Evolutionary conservation across 805 yeast genomes (phyloP).

Genomic region (Candida mattraensis): DNA sequence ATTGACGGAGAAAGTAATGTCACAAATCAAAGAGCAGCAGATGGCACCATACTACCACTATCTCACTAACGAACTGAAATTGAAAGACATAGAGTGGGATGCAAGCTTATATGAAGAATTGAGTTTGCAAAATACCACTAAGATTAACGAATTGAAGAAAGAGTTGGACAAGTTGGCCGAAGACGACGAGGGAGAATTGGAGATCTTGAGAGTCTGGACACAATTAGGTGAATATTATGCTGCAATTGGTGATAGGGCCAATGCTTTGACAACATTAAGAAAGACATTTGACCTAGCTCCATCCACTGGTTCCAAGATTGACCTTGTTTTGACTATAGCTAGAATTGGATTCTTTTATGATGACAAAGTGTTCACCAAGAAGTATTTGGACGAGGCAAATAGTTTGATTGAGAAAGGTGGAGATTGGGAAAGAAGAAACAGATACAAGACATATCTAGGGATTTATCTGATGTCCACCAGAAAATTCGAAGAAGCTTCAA

Average conservation of each 20-base stretch:
- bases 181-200: constrained; percentile 85
- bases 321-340: constrained; percentile 74
- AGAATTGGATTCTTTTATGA: constrained; percentile 89
- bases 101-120: constrained; percentile 53
- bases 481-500: constrained; percentile 82
- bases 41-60: constrained; percentile 84
- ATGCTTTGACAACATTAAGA: constrained; percentile 64
- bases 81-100: constrained; percentile 55
- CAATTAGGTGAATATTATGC: constrained; percentile 88
- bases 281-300: constrained; percentile 79
- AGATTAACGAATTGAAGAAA: constrained; percentile 52
- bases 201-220: constrained; percentile 71
- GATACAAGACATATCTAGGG: constrained; percentile 90
- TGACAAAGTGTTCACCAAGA: constrained; percentile 68
- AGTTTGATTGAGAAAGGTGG: constrained; percentile 91
- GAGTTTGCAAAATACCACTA: constrained; percentile 51
- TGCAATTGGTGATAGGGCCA: constrained; percentile 73
- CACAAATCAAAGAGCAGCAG: constrained; percentile 55
- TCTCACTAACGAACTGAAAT: constrained; percentile 48
- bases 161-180: constrained; percentile 54
- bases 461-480: constrained; percentile 81
- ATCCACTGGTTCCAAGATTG: constrained; percentile 88
- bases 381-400: constrained; percentile 72
- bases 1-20: constrained; percentile 47
- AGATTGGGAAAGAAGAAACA: constrained; percentile 97